A percentile compares a stretch with the other conserved stretches of the same genome.
phyloP scores from a whole-genome alignment of 306 rosid species.

The Malus asiatica region DNA sequence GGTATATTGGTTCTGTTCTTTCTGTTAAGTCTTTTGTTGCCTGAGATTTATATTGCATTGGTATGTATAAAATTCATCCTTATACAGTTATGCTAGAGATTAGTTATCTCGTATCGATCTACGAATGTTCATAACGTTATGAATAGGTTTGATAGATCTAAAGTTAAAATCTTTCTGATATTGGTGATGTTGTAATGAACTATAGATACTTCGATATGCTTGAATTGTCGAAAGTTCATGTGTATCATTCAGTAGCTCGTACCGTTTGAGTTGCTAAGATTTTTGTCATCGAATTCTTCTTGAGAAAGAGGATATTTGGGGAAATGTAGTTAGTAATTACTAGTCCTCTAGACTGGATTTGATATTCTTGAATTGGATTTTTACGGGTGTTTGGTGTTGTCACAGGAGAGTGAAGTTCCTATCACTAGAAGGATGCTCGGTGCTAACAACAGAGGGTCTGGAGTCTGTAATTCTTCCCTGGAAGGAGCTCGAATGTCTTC shows the following conservation, averaged over 20 bases:
- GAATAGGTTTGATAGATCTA: neutral
- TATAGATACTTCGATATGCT: neutral
- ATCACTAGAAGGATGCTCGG: conserved; percentile 71
- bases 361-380: neutral
- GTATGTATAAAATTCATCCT: neutral
- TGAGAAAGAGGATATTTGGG: neutral
- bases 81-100: too few relatives aligned
- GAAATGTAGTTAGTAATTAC: too few relatives aligned
- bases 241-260: neutral
- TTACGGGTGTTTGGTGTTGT: conserved; percentile 2
- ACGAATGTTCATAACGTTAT: neutral
- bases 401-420: conserved; percentile 66
- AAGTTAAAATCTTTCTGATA: neutral
- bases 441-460: conserved; percentile 69
- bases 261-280: neutral
- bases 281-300: neutral
- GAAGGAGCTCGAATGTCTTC: conserved; percentile 67
- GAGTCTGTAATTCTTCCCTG: conserved; percentile 58
- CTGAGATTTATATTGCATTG: neutral
- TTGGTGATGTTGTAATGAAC: neutral
- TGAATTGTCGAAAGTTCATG: neutral
- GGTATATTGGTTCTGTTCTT: conserved; percentile 36
- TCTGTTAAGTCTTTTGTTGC: neutral
- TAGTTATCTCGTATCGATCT: neutral
- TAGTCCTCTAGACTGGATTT: too few relatives aligned